A percentile compares a stretch with the other conserved stretches of the same genome.
These are phyloP conservation scores for Daldinia concentrica DNA, from an alignment of 495 filamentous ascomycete species.

Conservation along the genomic window DNA sequence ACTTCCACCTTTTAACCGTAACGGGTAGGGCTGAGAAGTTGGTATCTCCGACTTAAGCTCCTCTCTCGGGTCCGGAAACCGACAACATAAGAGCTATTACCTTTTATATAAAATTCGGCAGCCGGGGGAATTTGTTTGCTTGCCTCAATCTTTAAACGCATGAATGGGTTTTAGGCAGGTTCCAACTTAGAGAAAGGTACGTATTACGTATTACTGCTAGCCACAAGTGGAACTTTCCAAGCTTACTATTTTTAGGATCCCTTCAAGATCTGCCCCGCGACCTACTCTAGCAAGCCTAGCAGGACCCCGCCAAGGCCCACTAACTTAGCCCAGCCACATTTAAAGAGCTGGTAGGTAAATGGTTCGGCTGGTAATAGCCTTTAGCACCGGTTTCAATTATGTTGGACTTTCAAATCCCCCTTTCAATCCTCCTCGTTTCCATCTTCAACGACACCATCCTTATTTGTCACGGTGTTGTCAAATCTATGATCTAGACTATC, in stretches of 20 bases:
- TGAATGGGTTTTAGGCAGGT: not conserved
- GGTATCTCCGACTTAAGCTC: conserved; percentile 1
- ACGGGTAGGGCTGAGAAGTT: conserved; percentile 17
- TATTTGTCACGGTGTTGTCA: not conserved
- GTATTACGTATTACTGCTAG: conserved; percentile 16
- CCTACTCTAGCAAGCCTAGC: conserved; percentile 25
- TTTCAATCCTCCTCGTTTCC: conserved; percentile 25
- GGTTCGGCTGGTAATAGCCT: conserved; percentile 8
- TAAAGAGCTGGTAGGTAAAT: not conserved
- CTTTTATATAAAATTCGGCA: conserved; percentile 8
- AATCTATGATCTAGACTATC: not conserved
- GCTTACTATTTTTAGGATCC: conserved; percentile 39
- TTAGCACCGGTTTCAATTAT: conserved; percentile 2
- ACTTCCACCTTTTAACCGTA: conserved; percentile 11
- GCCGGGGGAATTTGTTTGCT: conserved; percentile 13
- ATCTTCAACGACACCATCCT: conserved; percentile 7
- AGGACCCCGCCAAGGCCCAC: conserved; percentile 20
- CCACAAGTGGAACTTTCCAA: conserved; percentile 20
- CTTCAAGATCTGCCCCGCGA: conserved; percentile 18
- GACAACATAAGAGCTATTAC: not conserved
- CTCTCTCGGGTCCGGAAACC: conserved; percentile 8
- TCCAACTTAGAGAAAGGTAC: conserved; percentile 6
- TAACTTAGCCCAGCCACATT: conserved; percentile 27
- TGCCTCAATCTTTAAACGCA: not conserved
- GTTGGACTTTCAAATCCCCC: conserved; percentile 20